Evolutionary conservation across 2,329 filamentous ascomycete species (phyloP), one percentile per base, ranked within the genome.

Genomic region (Rhinocladiella similis): DNA sequence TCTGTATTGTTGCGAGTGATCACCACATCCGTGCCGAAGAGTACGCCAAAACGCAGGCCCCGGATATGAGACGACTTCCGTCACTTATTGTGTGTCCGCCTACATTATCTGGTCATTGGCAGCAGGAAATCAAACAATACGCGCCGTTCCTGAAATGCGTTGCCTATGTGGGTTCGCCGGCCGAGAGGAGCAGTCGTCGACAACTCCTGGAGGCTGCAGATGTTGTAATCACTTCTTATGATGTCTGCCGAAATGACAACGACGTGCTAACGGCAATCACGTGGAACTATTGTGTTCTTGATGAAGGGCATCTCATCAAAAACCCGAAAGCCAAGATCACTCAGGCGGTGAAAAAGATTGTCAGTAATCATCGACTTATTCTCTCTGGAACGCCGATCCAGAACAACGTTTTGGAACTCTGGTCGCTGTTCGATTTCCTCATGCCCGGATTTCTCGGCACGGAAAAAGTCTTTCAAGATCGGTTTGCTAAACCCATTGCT

Each of bases 241-340:
- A 99, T 71, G 94, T 99, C 48, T 97, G 93, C 70, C 87, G 95
- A 50, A 99, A 99, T 64, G 94, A 99, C 68, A 85, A 87, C n/a
- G 91, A 97, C 7, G 73, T 93, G 3, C 82, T 99, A 33, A 83
- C 84, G 45, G 85, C 90, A 53, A 84, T 94, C 68, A 94, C 83
- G 64, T 99, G 93, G 91, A 99, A 99, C 70, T 99, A 99, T 70
- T 89, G 94, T 54, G 92, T 99, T 3, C 83, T 99, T 6, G 94
- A 99, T 68, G 94, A 99, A 76, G 94, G 95, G 1, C 94, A 99
- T 76, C 77, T 99, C 62, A 99, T 99, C 80, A 99, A 99, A 80
- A 99, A 99, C 71, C 91, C 94, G 3, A 95, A 94, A 71, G 92
- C 95, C 1, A 99, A 99, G 77, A 94, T 95, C 59, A 95, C 90